Evolutionary conservation across 2,329 filamentous ascomycete genomes (phyloP).

Genomic region (Xylaria sp.): DNA sequence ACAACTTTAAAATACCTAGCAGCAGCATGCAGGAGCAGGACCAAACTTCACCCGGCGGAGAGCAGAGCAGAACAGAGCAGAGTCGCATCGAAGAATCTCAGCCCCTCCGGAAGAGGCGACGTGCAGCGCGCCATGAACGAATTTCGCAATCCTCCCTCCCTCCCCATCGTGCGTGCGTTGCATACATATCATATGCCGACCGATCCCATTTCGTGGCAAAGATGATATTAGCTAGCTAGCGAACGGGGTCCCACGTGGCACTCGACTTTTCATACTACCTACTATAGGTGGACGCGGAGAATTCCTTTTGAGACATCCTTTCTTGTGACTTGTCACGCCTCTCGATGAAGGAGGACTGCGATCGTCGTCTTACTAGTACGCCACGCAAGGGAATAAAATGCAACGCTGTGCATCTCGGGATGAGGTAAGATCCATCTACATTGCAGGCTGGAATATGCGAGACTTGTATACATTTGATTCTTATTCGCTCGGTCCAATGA

Average conservation of each 20-base stretch:
- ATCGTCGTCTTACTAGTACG: background rate
- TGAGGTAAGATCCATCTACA: slow-evolving; percentile 10
- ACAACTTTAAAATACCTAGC: too few relatives aligned
- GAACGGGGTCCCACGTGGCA: background rate
- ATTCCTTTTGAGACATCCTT: background rate
- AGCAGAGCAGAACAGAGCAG: background rate
- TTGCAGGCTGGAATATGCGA: slow-evolving; percentile 12
- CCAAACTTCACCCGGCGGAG: background rate
- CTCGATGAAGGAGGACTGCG: background rate
- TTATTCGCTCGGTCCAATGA: slow-evolving; percentile 23
- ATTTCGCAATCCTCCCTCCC: background rate
- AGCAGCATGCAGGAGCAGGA: slow-evolving; percentile 13
- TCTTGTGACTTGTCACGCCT: background rate
- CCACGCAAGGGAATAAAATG: background rate
- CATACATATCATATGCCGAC: too few relatives aligned
- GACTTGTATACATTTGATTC: background rate
- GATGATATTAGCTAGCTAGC: background rate
- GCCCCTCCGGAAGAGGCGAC: slow-evolving; percentile 11
- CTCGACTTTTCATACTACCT: background rate
- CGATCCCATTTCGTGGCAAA: background rate
- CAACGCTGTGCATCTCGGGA: background rate
- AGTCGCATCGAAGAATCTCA: slow-evolving; percentile 1
- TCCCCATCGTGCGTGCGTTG: too few relatives aligned
- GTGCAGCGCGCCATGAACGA: background rate
- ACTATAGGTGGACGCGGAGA: background rate